These are phyloP conservation scores for Annulohypoxylon maeteangense DNA, from an alignment of 495 filamentous ascomycete genomes.

Conservation along the genomic window DNA sequence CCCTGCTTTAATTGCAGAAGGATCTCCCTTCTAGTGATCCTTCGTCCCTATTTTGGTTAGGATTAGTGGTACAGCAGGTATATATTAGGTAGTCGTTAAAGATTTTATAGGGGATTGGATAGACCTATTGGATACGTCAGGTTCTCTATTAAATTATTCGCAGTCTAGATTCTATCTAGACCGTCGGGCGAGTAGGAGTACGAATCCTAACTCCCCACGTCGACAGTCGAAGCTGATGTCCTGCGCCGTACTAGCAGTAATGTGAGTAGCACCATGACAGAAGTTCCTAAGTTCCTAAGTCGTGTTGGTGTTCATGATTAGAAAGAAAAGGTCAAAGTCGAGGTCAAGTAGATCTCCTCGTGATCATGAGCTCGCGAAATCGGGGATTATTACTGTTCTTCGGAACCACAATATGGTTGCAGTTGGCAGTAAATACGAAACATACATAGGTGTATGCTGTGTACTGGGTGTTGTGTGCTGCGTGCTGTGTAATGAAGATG, in stretches of 20 bases:
- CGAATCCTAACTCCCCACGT: conserved; percentile 13
- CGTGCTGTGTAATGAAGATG: not conserved
- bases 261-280: not conserved
- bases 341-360: not conserved
- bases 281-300: too few relatives aligned
- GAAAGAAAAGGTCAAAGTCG: not conserved
- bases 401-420: not conserved
- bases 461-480: conserved; percentile 8
- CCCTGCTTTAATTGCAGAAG: conserved; percentile 21
- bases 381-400: conserved; percentile 7
- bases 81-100: conserved; percentile 14
- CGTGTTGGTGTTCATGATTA: conserved; percentile 9
- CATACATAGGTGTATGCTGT: conserved; percentile 12
- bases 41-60: conserved; percentile 1
- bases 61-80: conserved; percentile 13
- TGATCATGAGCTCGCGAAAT: not conserved
- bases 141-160: conserved; percentile 9
- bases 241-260: conserved; percentile 8
- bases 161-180: not conserved
- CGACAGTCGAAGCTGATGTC: not conserved
- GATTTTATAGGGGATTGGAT: conserved; percentile 2
- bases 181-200: not conserved
- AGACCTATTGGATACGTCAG: not conserved
- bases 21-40: conserved; percentile 29
- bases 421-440: conserved; percentile 4